Evolutionary conservation across 2,329 filamentous ascomycete species (phyloP), one percentile per base, ranked within the genome.

Genomic region (Biscogniauxia marginata): DNA sequence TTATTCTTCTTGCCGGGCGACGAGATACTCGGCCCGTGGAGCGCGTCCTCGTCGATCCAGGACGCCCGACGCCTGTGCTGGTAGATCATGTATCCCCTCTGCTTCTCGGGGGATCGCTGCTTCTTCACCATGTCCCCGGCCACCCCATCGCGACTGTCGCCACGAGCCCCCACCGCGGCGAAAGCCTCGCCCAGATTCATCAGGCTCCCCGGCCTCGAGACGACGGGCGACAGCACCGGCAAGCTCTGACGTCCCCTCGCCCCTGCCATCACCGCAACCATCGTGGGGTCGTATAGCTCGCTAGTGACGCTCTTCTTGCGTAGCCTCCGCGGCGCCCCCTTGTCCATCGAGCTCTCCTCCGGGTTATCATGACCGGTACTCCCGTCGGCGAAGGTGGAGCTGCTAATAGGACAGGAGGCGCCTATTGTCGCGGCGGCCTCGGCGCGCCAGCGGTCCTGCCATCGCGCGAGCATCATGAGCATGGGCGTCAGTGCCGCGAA

Each of bases 21-120:
- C 39, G 64, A 71, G 49, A 79, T 65, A 60, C 69, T 72, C 8
- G 79, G 78, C 4, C 79, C 79, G 56, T 81, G 78, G n/a, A 79
- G 69, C 53, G 73, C 75, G 50, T 83, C 79, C 60, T 80, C 80
- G 55, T 81, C 78, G 23, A 80, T 77, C 79, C 78, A 82, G 18
- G 73, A 75, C 8, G 59, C 66, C 64, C 63, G 72, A 52, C 63
- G 66, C 16, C 67, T 59, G 24, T 66, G 59, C 39, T 69, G 62
- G 48, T 65, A 59, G 54, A 65, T 55, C 47, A 59, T 49, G 46
- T 64, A 61, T 23, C 69, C 67, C 46, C 59, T 59, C 52, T 65
- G 59, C 60, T 70, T 69, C 49, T 69, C 65, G 19, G 59, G 60
- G 2, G 65, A 64, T 21, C 53, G 48, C 11, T 52, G 45, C 43